Evolutionary conservation across 148 eudicot species (phyloP).

Genomic region (Limonium bicolor): DNA sequence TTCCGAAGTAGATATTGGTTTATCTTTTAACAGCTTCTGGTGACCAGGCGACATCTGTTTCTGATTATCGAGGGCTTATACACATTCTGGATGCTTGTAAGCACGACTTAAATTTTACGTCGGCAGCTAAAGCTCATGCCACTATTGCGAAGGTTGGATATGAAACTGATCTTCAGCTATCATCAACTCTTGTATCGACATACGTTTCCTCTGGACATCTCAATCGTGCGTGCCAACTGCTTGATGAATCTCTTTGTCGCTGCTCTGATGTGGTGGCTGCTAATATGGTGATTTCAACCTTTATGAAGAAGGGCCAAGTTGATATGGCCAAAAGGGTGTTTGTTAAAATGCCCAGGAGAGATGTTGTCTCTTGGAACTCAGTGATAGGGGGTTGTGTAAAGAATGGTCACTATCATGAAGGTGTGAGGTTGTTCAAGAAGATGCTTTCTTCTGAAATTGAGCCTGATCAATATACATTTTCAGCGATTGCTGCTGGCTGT

Average conservation of each 20-base stretch:
- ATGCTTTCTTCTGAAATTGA: slow-evolving; percentile 28
- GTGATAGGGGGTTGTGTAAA: slow-evolving; percentile 42
- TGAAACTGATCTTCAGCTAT: slow-evolving; percentile 20
- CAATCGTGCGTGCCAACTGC: slow-evolving; percentile 23
- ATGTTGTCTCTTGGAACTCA: slow-evolving; percentile 63
- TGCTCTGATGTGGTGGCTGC: slow-evolving; percentile 25
- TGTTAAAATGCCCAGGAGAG: slow-evolving; percentile 23
- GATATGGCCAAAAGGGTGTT: slow-evolving; percentile 40
- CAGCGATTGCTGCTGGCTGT: slow-evolving; percentile 40
- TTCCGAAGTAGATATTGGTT: too few relatives aligned
- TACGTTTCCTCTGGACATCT: slow-evolving; percentile 21
- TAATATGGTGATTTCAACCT: slow-evolving; percentile 34
- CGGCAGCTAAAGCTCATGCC: slow-evolving; percentile 18
- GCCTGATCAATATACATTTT: slow-evolving; percentile 54
- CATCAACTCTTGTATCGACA: slow-evolving; percentile 14
- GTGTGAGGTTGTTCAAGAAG: slow-evolving; percentile 22
- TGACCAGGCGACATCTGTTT: too few relatives aligned
- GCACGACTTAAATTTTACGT: slow-evolving; percentile 12
- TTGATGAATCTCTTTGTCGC: slow-evolving; percentile 19
- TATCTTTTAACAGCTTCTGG: too few relatives aligned
- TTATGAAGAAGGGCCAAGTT: slow-evolving; percentile 35
- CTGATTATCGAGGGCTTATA: too few relatives aligned
- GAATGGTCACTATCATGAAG: slow-evolving; percentile 38
- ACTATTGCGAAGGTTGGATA: slow-evolving; percentile 45
- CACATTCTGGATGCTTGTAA: too few relatives aligned